These are phyloP conservation scores for Debaryomyces hansenii DNA, from an alignment of 805 yeast genomes.

Conservation along the genomic window DNA sequence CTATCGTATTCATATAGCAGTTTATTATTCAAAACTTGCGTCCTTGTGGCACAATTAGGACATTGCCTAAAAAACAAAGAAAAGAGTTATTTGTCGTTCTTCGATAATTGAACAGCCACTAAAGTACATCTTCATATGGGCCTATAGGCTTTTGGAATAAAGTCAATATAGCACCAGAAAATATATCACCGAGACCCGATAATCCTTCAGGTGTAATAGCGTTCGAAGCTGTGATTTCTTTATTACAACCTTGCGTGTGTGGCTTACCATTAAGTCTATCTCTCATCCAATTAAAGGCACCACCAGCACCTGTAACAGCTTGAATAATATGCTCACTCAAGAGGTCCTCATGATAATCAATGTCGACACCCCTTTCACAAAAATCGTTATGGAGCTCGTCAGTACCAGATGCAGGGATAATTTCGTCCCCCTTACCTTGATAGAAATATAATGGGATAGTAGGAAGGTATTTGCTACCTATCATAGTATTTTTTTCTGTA, in stretches of 20 bases:
- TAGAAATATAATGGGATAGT: slow-evolving; percentile 24
- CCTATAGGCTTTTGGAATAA: background rate
- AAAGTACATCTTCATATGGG: background rate
- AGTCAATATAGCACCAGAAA: background rate
- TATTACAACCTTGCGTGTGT: slow-evolving; percentile 16
- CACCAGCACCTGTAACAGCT: slow-evolving; percentile 10
- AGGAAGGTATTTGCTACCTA: slow-evolving; percentile 12
- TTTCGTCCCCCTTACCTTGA: slow-evolving; percentile 21
- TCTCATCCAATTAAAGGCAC: slow-evolving; percentile 20
- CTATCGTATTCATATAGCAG: too few relatives aligned
- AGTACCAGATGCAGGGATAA: slow-evolving; percentile 18
- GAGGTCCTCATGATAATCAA: slow-evolving; percentile 20
- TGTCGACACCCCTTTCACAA: slow-evolving; percentile 23
- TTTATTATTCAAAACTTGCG: too few relatives aligned
- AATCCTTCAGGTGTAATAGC: background rate
- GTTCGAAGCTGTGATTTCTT: background rate
- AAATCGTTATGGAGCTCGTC: slow-evolving; percentile 17
- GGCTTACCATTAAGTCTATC: slow-evolving; percentile 16
- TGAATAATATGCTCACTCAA: slow-evolving; percentile 24
- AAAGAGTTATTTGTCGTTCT: too few relatives aligned
- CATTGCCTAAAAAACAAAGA: too few relatives aligned
- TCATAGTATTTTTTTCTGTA: slow-evolving; percentile 12
- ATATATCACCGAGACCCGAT: background rate
- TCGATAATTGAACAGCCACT: too few relatives aligned
- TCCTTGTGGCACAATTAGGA: too few relatives aligned